Evolutionary conservation across 306 rosid species (phyloP).

Genomic region (Gleditsia sinensis): DNA sequence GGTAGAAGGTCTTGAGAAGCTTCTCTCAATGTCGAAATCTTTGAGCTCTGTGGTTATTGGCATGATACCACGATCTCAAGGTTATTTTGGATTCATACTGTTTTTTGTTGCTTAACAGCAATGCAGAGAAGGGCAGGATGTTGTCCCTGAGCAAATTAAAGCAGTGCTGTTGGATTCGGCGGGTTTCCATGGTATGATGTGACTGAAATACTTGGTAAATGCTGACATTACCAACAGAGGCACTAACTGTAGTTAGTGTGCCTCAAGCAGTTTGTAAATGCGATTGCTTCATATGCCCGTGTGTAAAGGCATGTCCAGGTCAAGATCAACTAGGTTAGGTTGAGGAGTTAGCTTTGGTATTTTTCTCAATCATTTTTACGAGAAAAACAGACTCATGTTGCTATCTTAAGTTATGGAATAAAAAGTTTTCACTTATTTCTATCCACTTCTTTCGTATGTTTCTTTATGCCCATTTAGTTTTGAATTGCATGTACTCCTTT

Average conservation of each 20-base stretch:
- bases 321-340: conserved; percentile 21
- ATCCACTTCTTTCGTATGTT: neutral
- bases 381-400: conserved; percentile 14
- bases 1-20: neutral
- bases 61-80: neutral
- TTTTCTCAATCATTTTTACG: conserved; percentile 1
- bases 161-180: conserved; percentile 72
- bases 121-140: conserved; percentile 65
- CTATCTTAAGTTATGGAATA: conserved; percentile 15
- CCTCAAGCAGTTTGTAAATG: conserved; percentile 29
- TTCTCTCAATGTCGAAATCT: neutral
- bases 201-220: conserved; percentile 28
- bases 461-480: neutral
- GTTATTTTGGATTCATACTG: conserved; percentile 22
- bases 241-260: conserved; percentile 25
- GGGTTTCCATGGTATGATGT: conserved; percentile 56
- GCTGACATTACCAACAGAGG: conserved; percentile 19
- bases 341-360: neutral
- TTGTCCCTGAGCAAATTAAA: conserved; percentile 68
- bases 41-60: neutral
- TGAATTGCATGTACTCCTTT: neutral
- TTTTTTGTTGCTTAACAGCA: conserved; percentile 54
- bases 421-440: neutral
- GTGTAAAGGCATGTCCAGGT: neutral
- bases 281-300: conserved; percentile 17